A percentile compares a stretch with the other conserved stretches of the same genome.
Evolutionary conservation across 2,329 filamentous ascomycete species (phyloP).

Genomic region (Beauveria sp.): DNA sequence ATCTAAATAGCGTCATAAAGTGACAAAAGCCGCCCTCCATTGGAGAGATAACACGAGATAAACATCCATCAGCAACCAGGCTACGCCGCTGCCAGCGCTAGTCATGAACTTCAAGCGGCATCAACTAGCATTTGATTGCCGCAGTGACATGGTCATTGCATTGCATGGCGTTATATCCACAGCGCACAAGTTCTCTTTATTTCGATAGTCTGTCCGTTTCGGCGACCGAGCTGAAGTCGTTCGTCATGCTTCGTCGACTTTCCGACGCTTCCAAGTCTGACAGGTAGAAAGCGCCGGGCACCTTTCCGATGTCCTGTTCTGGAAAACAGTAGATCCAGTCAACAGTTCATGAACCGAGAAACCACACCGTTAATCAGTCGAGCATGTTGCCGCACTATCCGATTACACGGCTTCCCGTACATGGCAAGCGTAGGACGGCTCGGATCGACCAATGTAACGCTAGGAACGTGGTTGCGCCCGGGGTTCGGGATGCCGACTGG

Average conservation of each 20-base stretch:
- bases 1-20: background rate
- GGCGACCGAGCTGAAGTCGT: slow-evolving; percentile 1
- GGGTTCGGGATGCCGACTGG: background rate
- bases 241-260: background rate
- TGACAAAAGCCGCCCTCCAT: background rate
- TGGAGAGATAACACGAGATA: background rate
- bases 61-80: background rate
- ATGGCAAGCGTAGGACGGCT: background rate
- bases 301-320: background rate
- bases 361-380: background rate
- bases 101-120: background rate
- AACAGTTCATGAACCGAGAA: background rate
- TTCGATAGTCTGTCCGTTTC: background rate
- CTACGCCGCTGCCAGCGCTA: background rate
- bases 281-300: background rate
- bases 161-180: background rate
- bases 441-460: background rate
- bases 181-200: background rate
- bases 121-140: background rate
- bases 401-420: background rate
- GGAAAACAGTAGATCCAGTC: background rate
- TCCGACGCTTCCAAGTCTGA: background rate
- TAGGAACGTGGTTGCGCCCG: background rate
- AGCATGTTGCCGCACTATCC: background rate
- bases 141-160: background rate